These are phyloP conservation scores for Cupressus sempervirens DNA, from an alignment of 75 land plant species.

Conservation along the genomic window DNA sequence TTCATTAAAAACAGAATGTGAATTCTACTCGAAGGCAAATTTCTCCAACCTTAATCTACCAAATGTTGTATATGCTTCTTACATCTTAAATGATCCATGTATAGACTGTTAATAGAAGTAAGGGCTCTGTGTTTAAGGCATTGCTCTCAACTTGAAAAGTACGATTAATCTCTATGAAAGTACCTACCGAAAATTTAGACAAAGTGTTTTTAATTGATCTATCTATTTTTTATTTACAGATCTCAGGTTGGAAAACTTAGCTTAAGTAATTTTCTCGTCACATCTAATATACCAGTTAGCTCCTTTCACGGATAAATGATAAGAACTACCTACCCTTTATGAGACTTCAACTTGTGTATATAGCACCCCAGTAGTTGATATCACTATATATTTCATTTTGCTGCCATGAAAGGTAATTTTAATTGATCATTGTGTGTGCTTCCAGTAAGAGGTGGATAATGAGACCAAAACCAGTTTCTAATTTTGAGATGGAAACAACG, in stretches of 20 bases:
- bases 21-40: not conserved
- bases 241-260: not conserved
- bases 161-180: not conserved
- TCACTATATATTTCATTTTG: not conserved
- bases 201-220: not conserved
- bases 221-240: not conserved
- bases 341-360: conserved; percentile 2
- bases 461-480: conserved; percentile 46
- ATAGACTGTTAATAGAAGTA: not conserved
- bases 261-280: conserved; percentile 1
- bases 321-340: not conserved
- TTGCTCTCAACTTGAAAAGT: not conserved
- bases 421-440: not conserved
- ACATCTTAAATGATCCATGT: not conserved
- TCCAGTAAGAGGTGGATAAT: conserved; percentile 50
- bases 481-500: conserved; percentile 43
- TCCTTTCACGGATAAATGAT: not conserved
- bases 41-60: not conserved
- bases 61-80: not conserved
- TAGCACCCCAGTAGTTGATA: not conserved
- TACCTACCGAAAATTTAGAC: not conserved
- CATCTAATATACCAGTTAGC: not conserved
- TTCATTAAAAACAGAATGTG: not conserved
- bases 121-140: not conserved
- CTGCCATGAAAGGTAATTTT: conserved; percentile 2